Conservation (phyloP, 345 rosid species). For the Cardamine resedifolia region DNA sequence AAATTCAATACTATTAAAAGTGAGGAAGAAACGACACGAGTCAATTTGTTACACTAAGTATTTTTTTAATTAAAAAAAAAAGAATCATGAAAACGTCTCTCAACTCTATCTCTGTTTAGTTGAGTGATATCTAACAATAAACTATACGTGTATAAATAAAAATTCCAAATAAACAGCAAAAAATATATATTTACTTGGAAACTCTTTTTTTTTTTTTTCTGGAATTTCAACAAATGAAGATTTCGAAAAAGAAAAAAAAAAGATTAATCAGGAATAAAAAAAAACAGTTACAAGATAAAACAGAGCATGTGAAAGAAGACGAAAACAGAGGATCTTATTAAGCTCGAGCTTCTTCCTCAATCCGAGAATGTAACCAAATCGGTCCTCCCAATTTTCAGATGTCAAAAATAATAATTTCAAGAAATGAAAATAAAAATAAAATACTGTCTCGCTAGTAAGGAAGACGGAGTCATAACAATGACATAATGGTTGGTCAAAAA, state of each 20-base stretch:
- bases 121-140: no score
- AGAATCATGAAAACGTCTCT: conserved; percentile 12
- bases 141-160: background rate
- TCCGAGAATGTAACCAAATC: background rate
- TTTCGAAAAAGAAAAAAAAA: no score
- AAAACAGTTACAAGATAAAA: background rate
- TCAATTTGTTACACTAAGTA: conserved; percentile 14
- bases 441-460: background rate
- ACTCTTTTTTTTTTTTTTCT: background rate
- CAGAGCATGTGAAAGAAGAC: background rate
- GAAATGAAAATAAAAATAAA: background rate
- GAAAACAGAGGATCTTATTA: background rate
- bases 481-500: conserved; percentile 35
- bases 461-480: conserved; percentile 33
- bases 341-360: background rate
- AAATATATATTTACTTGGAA: background rate
- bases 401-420: background rate
- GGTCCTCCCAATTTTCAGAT: background rate
- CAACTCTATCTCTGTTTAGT: background rate
- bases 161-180: background rate
- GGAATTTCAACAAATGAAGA: background rate
- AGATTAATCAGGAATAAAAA: background rate
- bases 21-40: conserved; percentile 23
- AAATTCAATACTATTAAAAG: background rate
- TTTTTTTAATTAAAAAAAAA: background rate